Evolutionary conservation across 2,329 filamentous ascomycete species (phyloP).

Genomic region (Ustilaginoidea virens): DNA sequence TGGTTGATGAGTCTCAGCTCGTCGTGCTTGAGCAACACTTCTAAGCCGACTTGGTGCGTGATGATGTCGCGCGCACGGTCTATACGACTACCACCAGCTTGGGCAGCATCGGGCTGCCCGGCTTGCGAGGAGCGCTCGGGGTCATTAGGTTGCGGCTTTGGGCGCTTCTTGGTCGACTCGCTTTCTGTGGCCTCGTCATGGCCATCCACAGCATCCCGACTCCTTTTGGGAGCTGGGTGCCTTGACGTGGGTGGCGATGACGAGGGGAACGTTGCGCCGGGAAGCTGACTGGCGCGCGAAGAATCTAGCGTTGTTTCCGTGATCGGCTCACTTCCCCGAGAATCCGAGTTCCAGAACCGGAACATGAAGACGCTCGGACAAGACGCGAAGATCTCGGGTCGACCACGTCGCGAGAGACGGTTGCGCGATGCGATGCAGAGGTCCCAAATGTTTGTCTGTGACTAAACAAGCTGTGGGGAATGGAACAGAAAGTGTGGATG

Average conservation of each 20-base stretch:
- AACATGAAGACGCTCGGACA: conserved; percentile 38
- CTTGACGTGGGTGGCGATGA: background rate
- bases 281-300: conserved; percentile 16
- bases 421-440: no score
- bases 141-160: no score
- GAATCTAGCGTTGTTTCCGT: conserved; percentile 13
- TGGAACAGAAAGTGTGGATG: no score
- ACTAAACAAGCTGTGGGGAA: no score
- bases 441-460: no score
- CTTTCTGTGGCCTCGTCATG: background rate
- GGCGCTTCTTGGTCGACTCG: background rate
- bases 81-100: conserved; percentile 11
- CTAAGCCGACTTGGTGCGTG: conserved; percentile 75
- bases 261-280: background rate
- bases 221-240: conserved; percentile 21
- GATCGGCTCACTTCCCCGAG: conserved; percentile 39
- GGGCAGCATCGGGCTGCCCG: conserved; percentile 6
- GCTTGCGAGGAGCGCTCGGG: no score
- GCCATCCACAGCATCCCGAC: conserved; percentile 16
- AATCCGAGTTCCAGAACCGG: conserved; percentile 43
- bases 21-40: conserved; percentile 87
- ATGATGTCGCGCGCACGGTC: conserved; percentile 55
- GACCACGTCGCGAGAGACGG: conserved; percentile 8
- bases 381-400: conserved; percentile 8
- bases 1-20: conserved; percentile 90